Base-by-base conservation (phyloP, 2,329 filamentous ascomycete species). In the Ophiocordyceps sinensis region DNA sequence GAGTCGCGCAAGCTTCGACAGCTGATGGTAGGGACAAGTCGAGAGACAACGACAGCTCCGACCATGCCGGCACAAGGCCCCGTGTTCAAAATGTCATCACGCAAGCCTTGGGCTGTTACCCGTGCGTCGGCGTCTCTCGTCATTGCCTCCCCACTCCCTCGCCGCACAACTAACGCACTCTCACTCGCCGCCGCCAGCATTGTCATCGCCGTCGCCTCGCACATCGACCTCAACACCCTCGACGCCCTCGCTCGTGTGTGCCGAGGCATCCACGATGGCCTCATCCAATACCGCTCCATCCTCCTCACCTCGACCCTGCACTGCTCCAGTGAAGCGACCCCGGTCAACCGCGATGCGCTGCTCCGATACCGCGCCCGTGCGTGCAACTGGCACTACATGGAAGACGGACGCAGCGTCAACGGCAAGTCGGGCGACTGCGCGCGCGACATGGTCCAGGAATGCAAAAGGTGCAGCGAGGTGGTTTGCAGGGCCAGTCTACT, bases 221-320 rank as follows among this genome's bases (percentile, higher is more conserved):
- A 75, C 50, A 77, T 95, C 57, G 89, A 96, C 58, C 74, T 94
- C 39, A 94, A 89, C 59, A 82, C 85, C 13, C 75, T 95, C 52
- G 81, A 94, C 59, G 79, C 81, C 48, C 75, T 96, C 17, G 84
- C 88, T 40, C 76, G 75, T 41, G 87, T 85, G 42, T 94, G 86
- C 58, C 83, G 82, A 40, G 79, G 84, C 54, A 76, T 94, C 47
- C 84, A 84, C 49, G 71, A 72, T 43, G 84, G 80, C 49, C 72
- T 96, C 21, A 66, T 93, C 36, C 84, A 87, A 51, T 88, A 85
- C 60, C 81, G 85, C 53, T 70, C 67, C 39, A 76, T 82, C 48
- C 73, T 95, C 15, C 68, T 91, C 40, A 69, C 68, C 31, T 78
- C 81, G 45, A 89, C 86, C 2, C 69, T 95, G 39, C 85, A 78